Evolutionary conservation across 2,329 filamentous ascomycete genomes (phyloP).

Genomic region (Drechslerella coelobrocha): DNA sequence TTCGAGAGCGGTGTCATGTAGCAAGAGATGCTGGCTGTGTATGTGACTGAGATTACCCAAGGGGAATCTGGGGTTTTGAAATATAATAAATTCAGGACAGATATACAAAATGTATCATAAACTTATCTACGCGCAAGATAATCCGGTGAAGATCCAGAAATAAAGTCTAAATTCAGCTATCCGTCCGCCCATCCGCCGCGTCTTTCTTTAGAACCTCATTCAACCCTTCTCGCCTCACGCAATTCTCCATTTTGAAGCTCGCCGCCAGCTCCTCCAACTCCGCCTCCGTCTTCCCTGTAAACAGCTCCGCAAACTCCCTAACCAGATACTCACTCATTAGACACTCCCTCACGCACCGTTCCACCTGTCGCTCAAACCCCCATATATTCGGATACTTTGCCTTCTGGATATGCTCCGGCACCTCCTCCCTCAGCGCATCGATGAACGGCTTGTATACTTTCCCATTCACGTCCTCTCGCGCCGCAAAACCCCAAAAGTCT

Average conservation of each 20-base stretch:
- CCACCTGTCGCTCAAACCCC: conserved; percentile 53
- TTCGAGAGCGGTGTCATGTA: too few species aligned
- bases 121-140: too few species aligned
- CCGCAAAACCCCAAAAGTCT: conserved; percentile 64
- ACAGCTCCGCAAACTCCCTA: conserved; percentile 66
- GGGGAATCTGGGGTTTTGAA: too few species aligned
- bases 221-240: conserved; percentile 62
- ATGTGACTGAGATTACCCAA: too few species aligned
- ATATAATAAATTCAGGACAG: too few species aligned
- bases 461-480: conserved; percentile 56
- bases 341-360: conserved; percentile 61
- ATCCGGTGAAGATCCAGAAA: too few species aligned
- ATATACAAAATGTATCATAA: too few species aligned
- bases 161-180: too few species aligned
- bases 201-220: conserved; percentile 58
- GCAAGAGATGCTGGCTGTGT: too few species aligned
- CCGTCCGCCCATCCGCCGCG: too few species aligned
- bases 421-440: conserved; percentile 52
- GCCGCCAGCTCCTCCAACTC: conserved; percentile 63
- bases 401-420: conserved; percentile 51
- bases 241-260: conserved; percentile 65
- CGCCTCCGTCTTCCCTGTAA: conserved; percentile 62
- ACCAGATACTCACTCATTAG: conserved; percentile 63
- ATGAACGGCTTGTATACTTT: conserved; percentile 56
- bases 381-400: conserved; percentile 55